Percentiles rank a stretch among this genome's conserved stretches.
These are phyloP conservation scores for Capniomyces stellatus DNA, from an alignment of 371 early-diverging fungal species.

Conservation along the genomic window DNA sequence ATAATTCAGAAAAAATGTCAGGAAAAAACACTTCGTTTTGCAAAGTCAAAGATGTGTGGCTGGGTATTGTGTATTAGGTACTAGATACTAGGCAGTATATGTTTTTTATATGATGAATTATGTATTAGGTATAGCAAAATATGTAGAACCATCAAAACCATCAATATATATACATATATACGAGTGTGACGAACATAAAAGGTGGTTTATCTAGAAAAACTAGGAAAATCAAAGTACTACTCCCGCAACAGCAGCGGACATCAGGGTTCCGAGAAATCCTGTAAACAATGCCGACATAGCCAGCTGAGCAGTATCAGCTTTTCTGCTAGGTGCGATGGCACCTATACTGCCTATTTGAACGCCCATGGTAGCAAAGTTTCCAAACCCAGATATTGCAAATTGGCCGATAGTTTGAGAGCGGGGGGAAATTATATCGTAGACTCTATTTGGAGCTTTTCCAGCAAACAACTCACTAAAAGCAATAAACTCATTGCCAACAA, in stretches of 20 bases:
- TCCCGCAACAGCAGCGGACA: conserved; percentile 56
- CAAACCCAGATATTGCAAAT: conserved; percentile 77
- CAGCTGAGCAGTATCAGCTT: conserved; percentile 49
- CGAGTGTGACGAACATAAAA: too few relatives aligned
- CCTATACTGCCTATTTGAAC: conserved; percentile 67
- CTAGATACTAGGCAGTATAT: too few relatives aligned
- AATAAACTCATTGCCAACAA: conserved; percentile 78
- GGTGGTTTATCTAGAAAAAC: too few relatives aligned
- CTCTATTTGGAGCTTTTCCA: too few relatives aligned
- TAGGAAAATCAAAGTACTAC: not conserved
- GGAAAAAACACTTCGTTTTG: too few relatives aligned
- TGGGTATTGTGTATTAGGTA: too few relatives aligned
- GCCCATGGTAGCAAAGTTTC: conserved; percentile 72
- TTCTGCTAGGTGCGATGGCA: conserved; percentile 61
- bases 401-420: conserved; percentile 28
- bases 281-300: conserved; percentile 64
- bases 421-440: not conserved
- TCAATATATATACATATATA: too few relatives aligned
- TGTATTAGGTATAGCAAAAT: too few relatives aligned
- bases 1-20: too few relatives aligned
- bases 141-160: too few relatives aligned
- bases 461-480: conserved; percentile 35
- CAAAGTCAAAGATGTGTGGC: too few relatives aligned
- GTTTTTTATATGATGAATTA: too few relatives aligned
- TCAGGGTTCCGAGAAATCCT: conserved; percentile 63